Percentiles rank a stretch among this genome's conserved stretches.
phyloP scores from a whole-genome alignment of 2,329 filamentous ascomycete species.

The Laburnicola sp. region DNA sequence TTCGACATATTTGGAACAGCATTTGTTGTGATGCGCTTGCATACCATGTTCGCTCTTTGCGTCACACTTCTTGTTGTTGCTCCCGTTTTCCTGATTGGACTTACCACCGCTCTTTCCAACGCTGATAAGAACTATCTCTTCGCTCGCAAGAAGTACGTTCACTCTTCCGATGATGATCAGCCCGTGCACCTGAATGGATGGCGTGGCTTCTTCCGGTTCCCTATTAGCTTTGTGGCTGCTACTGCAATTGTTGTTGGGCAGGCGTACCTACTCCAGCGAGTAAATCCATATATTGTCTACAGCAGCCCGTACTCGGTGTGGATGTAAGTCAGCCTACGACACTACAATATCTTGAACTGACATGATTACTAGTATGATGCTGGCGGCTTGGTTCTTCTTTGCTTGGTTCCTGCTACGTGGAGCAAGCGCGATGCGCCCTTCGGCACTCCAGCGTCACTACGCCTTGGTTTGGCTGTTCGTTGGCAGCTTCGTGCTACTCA shows the following conservation, averaged over 20 bases:
- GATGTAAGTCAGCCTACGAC: slow-evolving; percentile 46
- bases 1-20: slow-evolving; percentile 85
- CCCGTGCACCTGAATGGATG: slow-evolving; percentile 70
- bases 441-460: slow-evolving; percentile 82
- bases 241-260: slow-evolving; percentile 70
- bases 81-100: slow-evolving; percentile 70
- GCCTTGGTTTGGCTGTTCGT: slow-evolving; percentile 81
- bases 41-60: slow-evolving; percentile 85
- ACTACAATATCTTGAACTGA: background rate
- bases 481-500: slow-evolving; percentile 71
- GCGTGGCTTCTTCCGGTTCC: slow-evolving; percentile 82
- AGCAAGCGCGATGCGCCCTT: slow-evolving; percentile 78
- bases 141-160: slow-evolving; percentile 64
- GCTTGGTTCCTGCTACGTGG: slow-evolving; percentile 83
- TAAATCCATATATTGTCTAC: slow-evolving; percentile 91
- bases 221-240: slow-evolving; percentile 71
- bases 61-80: slow-evolving; percentile 79
- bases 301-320: slow-evolving; percentile 86
- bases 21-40: slow-evolving; percentile 77
- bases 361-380: slow-evolving; percentile 64
- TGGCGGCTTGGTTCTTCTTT: slow-evolving; percentile 76
- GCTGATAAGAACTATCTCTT: slow-evolving; percentile 89
- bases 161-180: slow-evolving; percentile 62
- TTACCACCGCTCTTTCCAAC: slow-evolving; percentile 69
- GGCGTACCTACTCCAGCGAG: slow-evolving; percentile 74